Percentiles rank a stretch among this genome's conserved stretches.
These are phyloP conservation scores for Aspergillus sparsus DNA, from an alignment of 495 filamentous ascomycete species.

Conservation along the genomic window DNA sequence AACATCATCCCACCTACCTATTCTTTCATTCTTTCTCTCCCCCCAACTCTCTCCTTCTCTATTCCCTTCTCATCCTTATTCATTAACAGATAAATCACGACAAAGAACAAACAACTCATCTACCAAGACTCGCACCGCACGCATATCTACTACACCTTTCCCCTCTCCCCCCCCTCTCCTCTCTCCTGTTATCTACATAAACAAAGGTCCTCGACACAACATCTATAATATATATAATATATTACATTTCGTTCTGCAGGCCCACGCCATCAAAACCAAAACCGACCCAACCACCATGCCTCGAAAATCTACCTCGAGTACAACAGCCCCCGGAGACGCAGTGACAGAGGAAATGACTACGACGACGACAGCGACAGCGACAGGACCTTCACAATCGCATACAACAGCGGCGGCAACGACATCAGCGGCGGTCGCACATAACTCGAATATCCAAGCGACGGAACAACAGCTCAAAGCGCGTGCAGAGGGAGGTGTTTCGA, in stretches of 20 bases:
- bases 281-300: slow-evolving; percentile 6
- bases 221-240: background rate
- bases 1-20: background rate
- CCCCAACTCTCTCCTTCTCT: background rate
- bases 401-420: no score
- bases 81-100: no score
- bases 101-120: no score
- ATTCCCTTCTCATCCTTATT: background rate
- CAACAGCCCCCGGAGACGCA: background rate
- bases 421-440: slow-evolving; percentile 6
- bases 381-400: slow-evolving; percentile 13
- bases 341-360: background rate
- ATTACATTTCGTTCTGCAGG: background rate
- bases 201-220: background rate
- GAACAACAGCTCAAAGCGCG: slow-evolving; percentile 51
- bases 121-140: no score
- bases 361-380: background rate
- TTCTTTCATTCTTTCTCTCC: background rate
- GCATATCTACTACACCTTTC: background rate
- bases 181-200: background rate
- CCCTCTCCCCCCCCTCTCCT: background rate
- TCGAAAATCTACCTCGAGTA: slow-evolving; percentile 21
- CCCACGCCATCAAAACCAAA: background rate
- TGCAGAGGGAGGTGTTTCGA: slow-evolving; percentile 44
- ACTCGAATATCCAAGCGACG: slow-evolving; percentile 38